Evolutionary conservation across 1,284 basidiomycete genomes (phyloP), one percentile per base, ranked within the genome.

Genomic region (Clitocybe nebularis): DNA sequence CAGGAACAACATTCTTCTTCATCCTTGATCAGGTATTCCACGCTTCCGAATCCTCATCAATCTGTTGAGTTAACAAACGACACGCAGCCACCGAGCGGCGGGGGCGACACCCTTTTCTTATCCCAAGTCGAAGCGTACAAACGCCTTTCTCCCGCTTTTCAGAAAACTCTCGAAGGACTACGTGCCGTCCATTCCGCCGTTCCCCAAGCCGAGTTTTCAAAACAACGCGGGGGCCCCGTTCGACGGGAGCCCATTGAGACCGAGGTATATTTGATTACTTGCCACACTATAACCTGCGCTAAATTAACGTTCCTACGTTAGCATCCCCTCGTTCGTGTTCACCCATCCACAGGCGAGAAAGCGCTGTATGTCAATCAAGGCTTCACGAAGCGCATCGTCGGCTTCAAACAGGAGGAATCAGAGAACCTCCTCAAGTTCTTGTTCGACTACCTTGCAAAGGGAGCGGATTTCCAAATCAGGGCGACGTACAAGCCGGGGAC

Each of bases 321-420:
- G 23, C 83, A 80, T 57, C 82, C 77, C n/a, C 60, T 89, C 38
- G 79, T 86, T 40, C 75, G 85, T 21, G 80, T 88, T 11, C 82
- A 89, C 58, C 87, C 86, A n/a, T 77, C n/a, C 1, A 90, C 87
- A 0, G 85, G 86, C 6, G 89, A 82, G 82, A 89, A 90, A 72
- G 79, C 75, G 43, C 59, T 89, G 50, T 89, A 77, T 52, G 80
- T 86, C 54, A 87, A 88, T 58, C 80, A 77, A 39, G 76, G 77
- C 73, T 84, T 84, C 64, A 82, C 78, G 3, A 74, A 77, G 36
- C 73, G 76, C 43, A 84, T 91, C 56, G 63, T 89, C 41, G 87
- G 83, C 35, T 68, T 90, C 5, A 84, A 85, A 25, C 90, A 90
- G 63, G 77, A 80, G 1, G 89, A 91, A 62, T 86, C 82, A 28